Evolutionary conservation across 2,329 filamentous ascomycete species (phyloP), one percentile per base, ranked within the genome.

Genomic region (Claviceps sp.): DNA sequence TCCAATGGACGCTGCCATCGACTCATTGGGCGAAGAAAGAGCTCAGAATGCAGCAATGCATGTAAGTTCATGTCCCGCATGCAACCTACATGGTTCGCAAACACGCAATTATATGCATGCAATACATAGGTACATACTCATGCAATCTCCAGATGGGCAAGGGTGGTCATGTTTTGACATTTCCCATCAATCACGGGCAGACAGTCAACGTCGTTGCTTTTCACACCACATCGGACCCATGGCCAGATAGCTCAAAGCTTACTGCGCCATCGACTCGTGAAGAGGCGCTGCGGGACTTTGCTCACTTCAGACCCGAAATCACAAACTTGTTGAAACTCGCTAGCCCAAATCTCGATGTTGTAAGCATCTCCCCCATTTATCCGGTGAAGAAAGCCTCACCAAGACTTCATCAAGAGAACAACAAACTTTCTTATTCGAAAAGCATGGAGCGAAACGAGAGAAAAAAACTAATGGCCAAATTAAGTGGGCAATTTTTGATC

Each of bases 1-100:
- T 0, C 58, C 63, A 0, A 82, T 85, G 72, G 66, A 74, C 1
- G 66, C 75, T 44, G 77, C 80, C 0, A 66, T 73, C 1, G 65
- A 69, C 3, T 69, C 72, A 1, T 59, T 85, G 2, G 75, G 74
- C 0, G 54, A 58, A 8, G 55, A 67, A 26, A 61, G 61, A 49
- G 64, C 65, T 0, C 55, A 55, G 41, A 67, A 67, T 22, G 51
- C 51, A 30, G 16, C 47, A 17, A 53, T 53, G 47, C 47, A 53
- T 19, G 51, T 53, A 30, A 34, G 47, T 37, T 34, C n/a, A 6
- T 50, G 48, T 50, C 48, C 14, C 6, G 44, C 41, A 19, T 42
- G 10, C 40, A 26, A 26, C 26, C 26, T 26, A 8, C 26, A 26
- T 26, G 26, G 26, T 26, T 26, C 26, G 26, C 26, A 26, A 26